Base-by-base conservation (phyloP, 129 eudicot species). In the Silybum marianum region DNA sequence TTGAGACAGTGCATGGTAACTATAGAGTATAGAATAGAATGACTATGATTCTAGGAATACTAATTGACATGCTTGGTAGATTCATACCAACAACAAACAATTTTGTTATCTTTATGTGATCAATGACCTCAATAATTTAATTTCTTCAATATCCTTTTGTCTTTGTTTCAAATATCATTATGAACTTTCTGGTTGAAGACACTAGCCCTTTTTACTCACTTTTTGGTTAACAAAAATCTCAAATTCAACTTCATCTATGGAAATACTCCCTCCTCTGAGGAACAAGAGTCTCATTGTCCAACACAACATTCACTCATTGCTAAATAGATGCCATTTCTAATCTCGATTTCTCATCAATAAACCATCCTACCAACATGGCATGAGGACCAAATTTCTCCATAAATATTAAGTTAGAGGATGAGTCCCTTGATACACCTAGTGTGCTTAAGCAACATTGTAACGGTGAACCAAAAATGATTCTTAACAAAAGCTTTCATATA, bases 81-180 rank as follows among this genome's bases (percentile, higher is more conserved):
- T 38, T 25, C 63, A 24, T 39, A 65, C 22, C n/a, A 77, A 36
- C 72, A 77, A 77, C 80, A 34, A 62, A 12, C 60, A 38, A 66
- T 60, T 12, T 63, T 77, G 36, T 77, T 7, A 22, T 38, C 60
- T 16, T 63, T 63, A 11, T 60, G 48, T 63, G 60, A 77, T 63
- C 28, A 44, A 16, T 44, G 54, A 44, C 11, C 16, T 22, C 2
- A n/a, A 28, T 6, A 62, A 22, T 21, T 54, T 10, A 10, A 58
- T 30, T 18, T 65, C 69, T 13, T 62, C 23, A 32, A 12, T 60
- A 76, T 76, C 81, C 14, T 7, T 76, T 62, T 34, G 19, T 76
- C 51, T 62, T 32, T 32, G 38, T 62, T 62, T 19, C 72, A 66
- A 77, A 34, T 58, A 32, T 7, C 30, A 63, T 0, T 32, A 77